Evolutionary conservation across 257 asterid genomes (phyloP).

Genomic region (Solanum corneliomulleri): DNA sequence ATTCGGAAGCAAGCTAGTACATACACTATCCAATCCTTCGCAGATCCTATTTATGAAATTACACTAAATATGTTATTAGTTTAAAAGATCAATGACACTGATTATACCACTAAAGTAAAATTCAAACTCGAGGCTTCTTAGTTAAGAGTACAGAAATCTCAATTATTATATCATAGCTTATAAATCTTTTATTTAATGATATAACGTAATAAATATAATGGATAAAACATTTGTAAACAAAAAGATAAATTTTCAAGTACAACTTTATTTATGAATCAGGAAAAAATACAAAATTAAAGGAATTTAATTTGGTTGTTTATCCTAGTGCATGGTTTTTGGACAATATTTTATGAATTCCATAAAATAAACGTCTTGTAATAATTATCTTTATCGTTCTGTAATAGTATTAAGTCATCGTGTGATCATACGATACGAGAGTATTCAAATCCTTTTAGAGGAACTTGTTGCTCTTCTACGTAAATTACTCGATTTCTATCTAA

Average conservation of each 20-base stretch:
- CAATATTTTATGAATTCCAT: neutral
- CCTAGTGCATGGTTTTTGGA: neutral
- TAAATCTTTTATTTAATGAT: neutral
- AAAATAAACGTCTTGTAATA: neutral
- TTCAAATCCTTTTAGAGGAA: neutral
- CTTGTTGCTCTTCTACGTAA: neutral
- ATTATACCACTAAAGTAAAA: too few relatives aligned
- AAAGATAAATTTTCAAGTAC: neutral
- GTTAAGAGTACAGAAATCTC: neutral
- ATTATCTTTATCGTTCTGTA: neutral
- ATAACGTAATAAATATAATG: too few relatives aligned
- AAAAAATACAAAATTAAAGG: neutral
- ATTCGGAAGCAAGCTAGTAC: neutral
- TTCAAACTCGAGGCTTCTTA: accelerated
- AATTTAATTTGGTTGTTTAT: neutral
- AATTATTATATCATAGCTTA: too few relatives aligned
- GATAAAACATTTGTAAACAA: neutral
- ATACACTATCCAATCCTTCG: neutral
- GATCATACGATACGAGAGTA: neutral
- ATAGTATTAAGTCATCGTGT: neutral
- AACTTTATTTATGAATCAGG: neutral
- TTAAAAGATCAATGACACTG: too few relatives aligned
- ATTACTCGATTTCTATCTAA: neutral
- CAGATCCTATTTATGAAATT: neutral
- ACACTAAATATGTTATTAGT: too few relatives aligned